These are phyloP conservation scores for Isochrysis galbana DNA, from an alignment of 78 protist species.

Conservation along the genomic window DNA sequence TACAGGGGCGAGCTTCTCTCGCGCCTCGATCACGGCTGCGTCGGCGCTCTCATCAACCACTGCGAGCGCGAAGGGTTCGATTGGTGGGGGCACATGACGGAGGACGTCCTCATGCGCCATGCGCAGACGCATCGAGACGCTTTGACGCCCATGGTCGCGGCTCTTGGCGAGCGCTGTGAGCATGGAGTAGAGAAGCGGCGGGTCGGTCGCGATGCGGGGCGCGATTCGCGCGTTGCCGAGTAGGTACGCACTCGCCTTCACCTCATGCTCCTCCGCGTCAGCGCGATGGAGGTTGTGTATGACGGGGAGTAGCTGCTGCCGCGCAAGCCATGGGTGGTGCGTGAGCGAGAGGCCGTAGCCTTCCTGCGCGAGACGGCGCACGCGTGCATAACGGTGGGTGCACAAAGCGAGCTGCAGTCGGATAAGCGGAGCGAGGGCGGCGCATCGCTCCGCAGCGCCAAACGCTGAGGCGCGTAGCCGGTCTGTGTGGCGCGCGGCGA, in stretches of 20 bases:
- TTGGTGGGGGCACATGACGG: no score
- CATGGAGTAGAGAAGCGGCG: neutral
- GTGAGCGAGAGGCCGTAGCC: neutral
- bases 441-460: neutral
- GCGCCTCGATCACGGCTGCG: no score
- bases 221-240: neutral
- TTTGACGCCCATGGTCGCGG: neutral
- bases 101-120: no score
- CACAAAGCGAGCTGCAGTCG: neutral
- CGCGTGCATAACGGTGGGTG: neutral
- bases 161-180: neutral
- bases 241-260: neutral
- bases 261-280: neutral
- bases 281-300: neutral
- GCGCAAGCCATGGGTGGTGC: neutral
- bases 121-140: neutral
- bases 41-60: no score
- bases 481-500: neutral
- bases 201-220: neutral
- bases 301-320: neutral
- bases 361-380: neutral
- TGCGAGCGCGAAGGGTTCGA: no score
- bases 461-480: neutral
- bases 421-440: neutral
- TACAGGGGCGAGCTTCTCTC: no score